These are phyloP conservation scores for Aspergillus glaucus DNA, from an alignment of 2,329 filamentous ascomycete species.

Conservation along the genomic window DNA sequence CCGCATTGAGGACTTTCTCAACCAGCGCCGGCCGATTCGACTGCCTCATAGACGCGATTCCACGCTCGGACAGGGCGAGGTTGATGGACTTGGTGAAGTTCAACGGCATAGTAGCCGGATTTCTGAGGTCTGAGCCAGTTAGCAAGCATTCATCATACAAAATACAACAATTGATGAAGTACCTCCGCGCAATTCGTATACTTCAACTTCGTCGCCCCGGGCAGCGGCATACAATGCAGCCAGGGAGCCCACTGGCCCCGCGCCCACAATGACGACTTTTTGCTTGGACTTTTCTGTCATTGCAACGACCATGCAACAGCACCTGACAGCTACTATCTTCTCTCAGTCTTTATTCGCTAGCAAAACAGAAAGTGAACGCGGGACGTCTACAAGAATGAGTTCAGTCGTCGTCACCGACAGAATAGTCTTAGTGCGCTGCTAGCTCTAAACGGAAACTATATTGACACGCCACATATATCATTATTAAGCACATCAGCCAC, in stretches of 20 bases:
- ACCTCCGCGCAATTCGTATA: conserved; percentile 93
- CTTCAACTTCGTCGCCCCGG: conserved; percentile 80
- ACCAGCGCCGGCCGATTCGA: conserved; percentile 63
- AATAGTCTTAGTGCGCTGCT: no score
- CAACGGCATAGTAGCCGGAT: conserved; percentile 72
- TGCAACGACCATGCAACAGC: neutral
- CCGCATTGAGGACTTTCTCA: conserved; percentile 65
- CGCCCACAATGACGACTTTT: conserved; percentile 80
- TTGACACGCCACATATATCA: neutral
- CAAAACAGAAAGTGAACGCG: no score
- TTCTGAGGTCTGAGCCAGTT: conserved; percentile 66
- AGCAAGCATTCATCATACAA: conserved; percentile 1
- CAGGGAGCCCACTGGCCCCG: conserved; percentile 85
- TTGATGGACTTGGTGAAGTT: conserved; percentile 99
- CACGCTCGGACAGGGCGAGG: conserved; percentile 84
- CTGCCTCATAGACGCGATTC: conserved; percentile 77
- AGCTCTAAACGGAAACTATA: no score
- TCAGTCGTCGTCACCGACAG: no score
- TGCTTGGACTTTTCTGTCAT: conserved; percentile 32
- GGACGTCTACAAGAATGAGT: no score
- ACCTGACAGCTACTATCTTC: neutral
- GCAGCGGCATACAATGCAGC: conserved; percentile 88
- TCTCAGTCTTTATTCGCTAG: no score
- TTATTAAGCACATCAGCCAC: neutral
- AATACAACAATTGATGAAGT: conserved; percentile 16